Percentiles rank a stretch among this genome's conserved stretches.
phyloP scores from a whole-genome alignment of 1,284 basidiomycete genomes.

The Omphalotus olearius region DNA sequence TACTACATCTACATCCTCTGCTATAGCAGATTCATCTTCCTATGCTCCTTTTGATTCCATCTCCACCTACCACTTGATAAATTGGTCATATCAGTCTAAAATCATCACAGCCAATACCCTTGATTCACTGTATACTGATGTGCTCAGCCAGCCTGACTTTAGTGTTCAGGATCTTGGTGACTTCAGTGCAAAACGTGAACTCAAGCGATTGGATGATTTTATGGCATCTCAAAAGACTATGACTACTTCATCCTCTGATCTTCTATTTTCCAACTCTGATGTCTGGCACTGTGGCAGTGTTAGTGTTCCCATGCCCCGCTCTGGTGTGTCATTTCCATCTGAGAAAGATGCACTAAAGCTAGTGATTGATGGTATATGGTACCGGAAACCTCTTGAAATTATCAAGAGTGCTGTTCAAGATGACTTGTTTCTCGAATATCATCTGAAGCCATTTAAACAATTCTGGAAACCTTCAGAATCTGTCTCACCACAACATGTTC shows the following conservation, averaged over 20 bases:
- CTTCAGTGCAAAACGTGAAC: too few relatives aligned
- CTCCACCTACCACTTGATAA: neutral
- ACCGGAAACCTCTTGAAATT: slow-evolving; percentile 1
- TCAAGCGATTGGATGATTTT: too few relatives aligned
- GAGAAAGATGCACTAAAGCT: slow-evolving; percentile 2
- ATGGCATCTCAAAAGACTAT: too few relatives aligned
- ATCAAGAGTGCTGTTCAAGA: neutral
- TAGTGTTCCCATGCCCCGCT: slow-evolving; percentile 1
- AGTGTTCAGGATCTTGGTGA: too few relatives aligned
- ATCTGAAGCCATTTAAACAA: slow-evolving; percentile 5
- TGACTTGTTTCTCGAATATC: neutral
- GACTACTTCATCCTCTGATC: neutral
- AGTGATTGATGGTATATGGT: slow-evolving; percentile 12
- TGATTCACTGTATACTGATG: neutral
- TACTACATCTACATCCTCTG: too few relatives aligned
- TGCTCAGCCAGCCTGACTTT: slow-evolving; percentile 6
- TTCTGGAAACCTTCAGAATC: slow-evolving; percentile 7
- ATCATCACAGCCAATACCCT: neutral
- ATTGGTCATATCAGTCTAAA: slow-evolving; percentile 3
- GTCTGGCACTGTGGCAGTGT: slow-evolving; percentile 1
- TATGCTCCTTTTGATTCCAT: neutral
- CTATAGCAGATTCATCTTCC: too few relatives aligned
- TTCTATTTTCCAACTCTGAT: neutral
- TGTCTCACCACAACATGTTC: neutral
- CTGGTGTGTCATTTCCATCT: neutral